Percentiles rank a stretch among this genome's conserved stretches.
These are phyloP conservation scores for Diaporthe sp. DNA, from an alignment of 2,329 filamentous ascomycete genomes.

Conservation along the genomic window DNA sequence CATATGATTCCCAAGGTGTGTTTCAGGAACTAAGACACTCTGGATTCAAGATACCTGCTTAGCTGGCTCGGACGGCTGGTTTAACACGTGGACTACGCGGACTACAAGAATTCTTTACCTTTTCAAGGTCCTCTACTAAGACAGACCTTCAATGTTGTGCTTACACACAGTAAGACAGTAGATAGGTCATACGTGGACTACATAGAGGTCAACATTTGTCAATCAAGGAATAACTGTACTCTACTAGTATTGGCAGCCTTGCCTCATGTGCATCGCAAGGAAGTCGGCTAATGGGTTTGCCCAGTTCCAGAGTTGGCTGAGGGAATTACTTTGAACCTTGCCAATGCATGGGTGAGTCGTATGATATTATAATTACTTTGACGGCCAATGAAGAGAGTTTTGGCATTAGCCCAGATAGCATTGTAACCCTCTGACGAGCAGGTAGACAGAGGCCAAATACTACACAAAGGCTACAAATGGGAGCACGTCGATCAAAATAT, in stretches of 20 bases:
- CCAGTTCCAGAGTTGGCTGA: too few species aligned
- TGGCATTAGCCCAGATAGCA: too few species aligned
- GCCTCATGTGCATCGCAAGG: neutral
- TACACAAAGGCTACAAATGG: neutral
- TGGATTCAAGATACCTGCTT: constrained; percentile 44
- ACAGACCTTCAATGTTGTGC: too few species aligned
- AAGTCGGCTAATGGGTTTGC: neutral
- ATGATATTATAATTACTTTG: too few species aligned
- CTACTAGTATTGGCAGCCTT: neutral
- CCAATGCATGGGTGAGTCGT: neutral
- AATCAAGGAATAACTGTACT: neutral
- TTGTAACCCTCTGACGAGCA: neutral
- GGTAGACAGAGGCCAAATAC: neutral
- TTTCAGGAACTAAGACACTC: constrained; percentile 47
- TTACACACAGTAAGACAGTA: too few species aligned
- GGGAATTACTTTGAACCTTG: neutral
- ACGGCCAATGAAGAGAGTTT: neutral
- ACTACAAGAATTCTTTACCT: too few species aligned
- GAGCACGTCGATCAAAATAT: neutral
- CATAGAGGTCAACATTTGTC: neutral
- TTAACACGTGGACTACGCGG: too few species aligned
- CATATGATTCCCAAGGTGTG: constrained; percentile 47
- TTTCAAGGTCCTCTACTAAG: too few species aligned
- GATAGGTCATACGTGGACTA: neutral
- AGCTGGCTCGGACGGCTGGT: neutral